Evolutionary conservation across 352 stramenopile species (phyloP), one percentile per base, ranked within the genome.

Genomic region (Lagenidium sp.): DNA sequence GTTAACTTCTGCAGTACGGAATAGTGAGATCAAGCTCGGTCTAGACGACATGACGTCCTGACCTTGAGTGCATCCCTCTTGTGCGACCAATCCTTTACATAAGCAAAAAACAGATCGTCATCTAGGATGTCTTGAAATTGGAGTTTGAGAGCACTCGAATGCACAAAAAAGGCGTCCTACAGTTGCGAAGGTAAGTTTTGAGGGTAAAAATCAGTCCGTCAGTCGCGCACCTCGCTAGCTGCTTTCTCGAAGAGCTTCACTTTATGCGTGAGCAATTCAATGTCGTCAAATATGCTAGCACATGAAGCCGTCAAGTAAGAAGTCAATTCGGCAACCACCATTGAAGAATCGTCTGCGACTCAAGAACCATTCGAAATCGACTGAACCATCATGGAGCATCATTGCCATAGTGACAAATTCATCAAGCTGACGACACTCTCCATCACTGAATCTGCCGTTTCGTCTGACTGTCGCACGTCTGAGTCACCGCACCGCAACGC

Each of bases 141-240:
- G 23, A 85, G 36, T 53, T 82, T 85, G 4, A 85, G 54, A 11
- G 65, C 59, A 26, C 60, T 81, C 13, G 61, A 74, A 34, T 46
- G 68, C 8, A 85, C 66, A 0, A 77, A 16, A 50, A 85, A 85
- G 0, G 61, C 53, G 36, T 85, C 72, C 68, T 84, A n/a, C n/a
- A n/a, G n/a, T n/a, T n/a, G n/a, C n/a, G n/a, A n/a, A n/a, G n/a
- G n/a, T n/a, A n/a, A n/a, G n/a, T n/a, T n/a, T n/a, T n/a, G n/a
- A n/a, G n/a, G n/a, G n/a, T n/a, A n/a, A n/a, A n/a, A n/a, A n/a
- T n/a, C n/a, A n/a, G n/a, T n/a, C n/a, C n/a, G 21, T 26, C 15
- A 28, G 20, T 0, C 13, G n/a, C 32, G n/a, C 37, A 79, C 65
- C 52, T 72, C 58, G 22, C 41, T 66, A 7, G 72, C 72, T 32